These are phyloP conservation scores for Calocybe gangraenosa DNA, from an alignment of 768 basidiomycete genomes.

Conservation along the genomic window DNA sequence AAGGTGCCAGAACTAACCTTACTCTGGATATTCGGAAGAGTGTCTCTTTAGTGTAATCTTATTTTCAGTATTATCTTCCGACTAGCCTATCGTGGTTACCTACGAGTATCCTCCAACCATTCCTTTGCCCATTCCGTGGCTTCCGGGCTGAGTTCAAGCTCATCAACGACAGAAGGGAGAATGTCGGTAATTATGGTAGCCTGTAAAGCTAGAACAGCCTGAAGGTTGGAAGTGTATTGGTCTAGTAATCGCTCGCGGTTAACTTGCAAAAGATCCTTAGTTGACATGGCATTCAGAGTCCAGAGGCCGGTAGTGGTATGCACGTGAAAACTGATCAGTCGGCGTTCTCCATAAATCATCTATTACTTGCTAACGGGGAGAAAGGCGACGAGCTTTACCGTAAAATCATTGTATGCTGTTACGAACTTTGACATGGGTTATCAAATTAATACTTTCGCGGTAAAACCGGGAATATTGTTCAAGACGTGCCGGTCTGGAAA, in stretches of 20 bases:
- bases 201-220: slow-evolving; percentile 45
- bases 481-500: no score
- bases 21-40: slow-evolving; percentile 64
- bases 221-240: slow-evolving; percentile 46
- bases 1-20: slow-evolving; percentile 21
- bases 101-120: slow-evolving; percentile 68
- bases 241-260: slow-evolving; percentile 45
- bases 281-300: slow-evolving; percentile 6
- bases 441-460: no score
- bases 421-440: no score
- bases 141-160: slow-evolving; percentile 46
- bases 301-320: background rate
- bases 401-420: no score
- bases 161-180: slow-evolving; percentile 55
- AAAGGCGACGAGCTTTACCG: no score
- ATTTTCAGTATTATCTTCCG: slow-evolving; percentile 7
- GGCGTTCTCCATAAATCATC: no score
- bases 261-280: slow-evolving; percentile 35
- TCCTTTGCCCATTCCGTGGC: slow-evolving; percentile 49
- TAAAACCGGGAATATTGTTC: no score
- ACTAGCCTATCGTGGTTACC: slow-evolving; percentile 20
- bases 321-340: background rate
- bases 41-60: slow-evolving; percentile 34
- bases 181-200: slow-evolving; percentile 50
- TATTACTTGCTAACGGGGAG: no score